Base-by-base conservation (phyloP, 176 grass and related monocot species). In the Juncus effusus region DNA sequence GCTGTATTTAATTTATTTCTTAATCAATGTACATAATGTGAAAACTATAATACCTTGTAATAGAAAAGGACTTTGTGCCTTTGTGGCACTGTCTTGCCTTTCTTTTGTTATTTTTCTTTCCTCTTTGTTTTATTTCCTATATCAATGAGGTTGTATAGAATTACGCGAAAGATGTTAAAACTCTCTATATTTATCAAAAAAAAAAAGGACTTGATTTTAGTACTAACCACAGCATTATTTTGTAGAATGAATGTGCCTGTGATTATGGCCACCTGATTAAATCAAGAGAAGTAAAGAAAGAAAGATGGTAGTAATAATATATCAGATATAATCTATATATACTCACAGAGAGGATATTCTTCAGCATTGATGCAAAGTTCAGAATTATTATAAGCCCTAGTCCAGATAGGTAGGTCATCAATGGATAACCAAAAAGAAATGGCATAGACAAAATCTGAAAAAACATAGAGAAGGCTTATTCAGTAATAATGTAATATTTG, bases 161-260 rank as follows among this genome's bases (percentile, higher is more conserved):
- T 11, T 28, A 28, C 19, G 1, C 0, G 19, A 28, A 1, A 28
- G 0, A 28, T 28, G 19, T 28, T 28, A 28, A 3, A 72, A 16
- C 1, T 41, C 8, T 72, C 9, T 39, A 3, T 19, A 45, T 14
- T 37, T 64, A 15, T 35, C 10, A 5, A 10, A 49, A 7, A 57
- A n/a, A 54, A 47, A 13, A 52, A 45, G 60, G 51, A 61, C 51
- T 16, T 28, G 28, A 28, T 51, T 54, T 61, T 50, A 77, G 52
- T 40, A 41, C 62, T 84, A 73, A 64, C 91, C 84, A 96, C 91
- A 10, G 87, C 84, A 81, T 88, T 88, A 35, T 83, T 90, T 78
- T 83, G 79, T 13, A 96, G 74, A 65, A 96, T 83, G 36, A 83
- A 88, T 12, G 76, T 84, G 1, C 84, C 77, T 3, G 76, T 88